phyloP scores from a whole-genome alignment of 108 stramenopile genomes.

The Cyclotella baltica region DNA sequence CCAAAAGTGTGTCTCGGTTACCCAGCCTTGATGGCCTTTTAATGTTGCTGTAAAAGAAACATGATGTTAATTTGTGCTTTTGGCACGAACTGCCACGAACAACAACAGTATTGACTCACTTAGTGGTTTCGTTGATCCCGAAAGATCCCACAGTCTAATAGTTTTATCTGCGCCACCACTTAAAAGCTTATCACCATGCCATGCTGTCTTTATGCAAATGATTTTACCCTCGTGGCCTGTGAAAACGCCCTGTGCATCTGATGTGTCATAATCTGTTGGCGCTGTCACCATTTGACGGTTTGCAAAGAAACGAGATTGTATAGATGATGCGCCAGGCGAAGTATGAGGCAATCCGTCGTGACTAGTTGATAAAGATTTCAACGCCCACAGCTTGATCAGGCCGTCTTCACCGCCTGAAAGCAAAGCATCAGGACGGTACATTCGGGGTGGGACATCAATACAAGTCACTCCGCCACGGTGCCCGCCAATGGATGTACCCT shows the following conservation, averaged over 20 bases:
- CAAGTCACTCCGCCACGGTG: constrained; percentile 88
- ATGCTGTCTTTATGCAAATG: constrained; percentile 82
- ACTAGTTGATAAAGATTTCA: constrained; percentile 55
- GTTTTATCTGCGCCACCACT: constrained; percentile 87
- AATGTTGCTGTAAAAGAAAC: constrained; percentile 40
- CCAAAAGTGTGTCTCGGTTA: constrained; percentile 84
- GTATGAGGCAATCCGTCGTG: constrained; percentile 18
- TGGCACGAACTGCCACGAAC: background rate
- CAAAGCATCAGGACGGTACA: constrained; percentile 85
- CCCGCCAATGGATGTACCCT: constrained; percentile 52
- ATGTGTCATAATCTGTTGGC: constrained; percentile 50
- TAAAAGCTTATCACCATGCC: constrained; percentile 87
- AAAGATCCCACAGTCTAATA: constrained; percentile 81
- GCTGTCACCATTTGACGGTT: constrained; percentile 45
- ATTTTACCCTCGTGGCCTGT: constrained; percentile 82
- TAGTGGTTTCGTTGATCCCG: constrained; percentile 65
- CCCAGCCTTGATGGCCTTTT: constrained; percentile 83
- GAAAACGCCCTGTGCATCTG: constrained; percentile 75
- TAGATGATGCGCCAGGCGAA: constrained; percentile 10
- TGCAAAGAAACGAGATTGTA: constrained; percentile 50
- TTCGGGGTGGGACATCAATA: constrained; percentile 81
- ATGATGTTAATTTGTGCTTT: background rate
- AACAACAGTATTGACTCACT: background rate
- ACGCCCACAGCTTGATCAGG: constrained; percentile 86
- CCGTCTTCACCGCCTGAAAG: constrained; percentile 89